phyloP scores from a whole-genome alignment of 2,329 filamentous ascomycete species.

The Microcyclosporella mali region DNA sequence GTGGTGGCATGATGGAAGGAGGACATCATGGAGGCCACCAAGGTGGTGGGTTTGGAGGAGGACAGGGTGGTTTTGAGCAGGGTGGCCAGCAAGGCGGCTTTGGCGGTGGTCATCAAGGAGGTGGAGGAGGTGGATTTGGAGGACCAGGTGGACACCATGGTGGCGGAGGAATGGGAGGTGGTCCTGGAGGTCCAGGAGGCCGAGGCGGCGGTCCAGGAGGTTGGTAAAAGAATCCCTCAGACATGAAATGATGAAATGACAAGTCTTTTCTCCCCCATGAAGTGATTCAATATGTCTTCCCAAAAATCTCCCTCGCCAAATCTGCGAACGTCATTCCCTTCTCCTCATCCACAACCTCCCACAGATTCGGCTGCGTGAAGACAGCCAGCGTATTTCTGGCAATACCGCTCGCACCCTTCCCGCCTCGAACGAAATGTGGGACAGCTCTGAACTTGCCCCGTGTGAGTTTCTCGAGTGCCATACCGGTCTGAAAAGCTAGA shows the following conservation, averaged over 20 bases:
- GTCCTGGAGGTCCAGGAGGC: background rate
- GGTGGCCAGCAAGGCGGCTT: background rate
- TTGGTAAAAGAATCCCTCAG: too few relatives aligned
- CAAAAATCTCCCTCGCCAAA: constrained; percentile 17
- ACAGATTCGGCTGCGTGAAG: constrained; percentile 93
- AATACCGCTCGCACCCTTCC: constrained; percentile 46
- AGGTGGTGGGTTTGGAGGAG: background rate
- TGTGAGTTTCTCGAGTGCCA: constrained; percentile 85
- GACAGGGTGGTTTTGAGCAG: background rate
- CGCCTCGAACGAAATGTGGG: constrained; percentile 87
- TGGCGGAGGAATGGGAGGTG: background rate
- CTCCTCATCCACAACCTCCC: constrained; percentile 66
- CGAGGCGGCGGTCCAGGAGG: too few relatives aligned
- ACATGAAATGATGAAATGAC: too few relatives aligned
- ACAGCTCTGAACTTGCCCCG: constrained; percentile 88
- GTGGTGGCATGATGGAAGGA: too few relatives aligned
- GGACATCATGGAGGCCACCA: too few relatives aligned
- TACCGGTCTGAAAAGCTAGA: constrained; percentile 92
- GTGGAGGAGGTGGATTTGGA: background rate
- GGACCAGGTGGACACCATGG: background rate
- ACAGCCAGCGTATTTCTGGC: constrained; percentile 80
- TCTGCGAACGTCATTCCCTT: constrained; percentile 37
- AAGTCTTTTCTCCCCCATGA: too few relatives aligned
- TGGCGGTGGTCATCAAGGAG: background rate
- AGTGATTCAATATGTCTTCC: constrained; percentile 13